Evolutionary conservation across 179 eudicot genomes (phyloP), one percentile per base, ranked within the genome.

Genomic region (Silene noctiflora): DNA sequence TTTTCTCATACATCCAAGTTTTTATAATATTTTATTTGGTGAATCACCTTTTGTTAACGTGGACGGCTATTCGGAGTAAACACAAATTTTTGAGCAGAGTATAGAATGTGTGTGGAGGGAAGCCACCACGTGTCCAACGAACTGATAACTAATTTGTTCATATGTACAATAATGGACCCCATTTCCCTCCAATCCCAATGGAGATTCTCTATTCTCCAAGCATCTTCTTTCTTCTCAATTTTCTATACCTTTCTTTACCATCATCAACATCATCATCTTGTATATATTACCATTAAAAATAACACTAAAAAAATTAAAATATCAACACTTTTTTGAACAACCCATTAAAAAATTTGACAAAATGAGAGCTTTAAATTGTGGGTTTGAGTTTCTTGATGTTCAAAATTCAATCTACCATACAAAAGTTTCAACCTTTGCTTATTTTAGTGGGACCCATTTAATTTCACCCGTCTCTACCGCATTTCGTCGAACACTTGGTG

Each of bases 361-460:
- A 76, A 95, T 95, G 99, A 86, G 85, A 75, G 81, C 91, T 71
- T 82, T 93, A 77, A 87, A 76, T 80, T 85, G 83, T 62, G 89
- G 89, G 77, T 84, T 86, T 80, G 87, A 88, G 88, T 80, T 88
- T 16, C 75, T 89, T 76, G 99, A 95, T 89, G 82, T 88, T 27
- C 92, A 88, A 82, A 83, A 60, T 46, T 89, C 92, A 27, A 80
- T 85, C 17, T 76, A 79, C 48, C 91, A 85, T 35, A 82, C 85
- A 44, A 86, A 91, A 48, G 72, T 74, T 46, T 79, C 91, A 53
- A 78, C 90, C 4, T 88, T 94, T 66, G 72, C 85, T 5, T 91
- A 79, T 71, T 59, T 87, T 0, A 79, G 81, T 1, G 80, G 29
- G 20, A 69, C 86, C 16, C 64, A 74, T 9, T 78, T 86, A 1